phyloP scores from a whole-genome alignment of 345 rosid species.

The Litchi chinensis region DNA sequence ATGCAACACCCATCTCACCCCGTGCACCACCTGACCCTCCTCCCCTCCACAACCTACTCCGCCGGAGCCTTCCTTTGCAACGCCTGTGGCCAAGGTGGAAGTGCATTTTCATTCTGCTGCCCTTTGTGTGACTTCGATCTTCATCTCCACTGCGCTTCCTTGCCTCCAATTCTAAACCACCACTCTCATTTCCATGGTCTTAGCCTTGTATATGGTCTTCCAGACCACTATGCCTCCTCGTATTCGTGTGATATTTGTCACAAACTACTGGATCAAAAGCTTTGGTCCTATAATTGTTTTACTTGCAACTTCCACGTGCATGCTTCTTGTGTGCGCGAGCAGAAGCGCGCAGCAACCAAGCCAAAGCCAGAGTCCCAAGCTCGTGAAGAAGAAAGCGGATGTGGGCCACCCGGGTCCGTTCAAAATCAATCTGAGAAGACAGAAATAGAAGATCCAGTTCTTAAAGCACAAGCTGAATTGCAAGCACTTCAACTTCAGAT shows the following conservation, averaged over 20 bases:
- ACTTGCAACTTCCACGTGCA: constrained; percentile 35
- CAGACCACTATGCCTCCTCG: constrained; percentile 9
- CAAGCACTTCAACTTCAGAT: constrained; percentile 35
- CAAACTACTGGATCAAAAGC: constrained; percentile 30
- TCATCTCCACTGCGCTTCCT: constrained; percentile 38
- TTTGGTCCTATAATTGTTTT: constrained; percentile 46
- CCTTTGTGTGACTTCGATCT: constrained; percentile 46
- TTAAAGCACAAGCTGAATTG: constrained; percentile 32
- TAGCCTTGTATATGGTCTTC: constrained; percentile 31
- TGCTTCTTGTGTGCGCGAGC: constrained; percentile 35
- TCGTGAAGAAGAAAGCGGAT: constrained; percentile 20
- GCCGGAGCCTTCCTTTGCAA: constrained; percentile 31
- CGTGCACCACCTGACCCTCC: constrained; percentile 32
- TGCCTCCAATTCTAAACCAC: constrained; percentile 31
- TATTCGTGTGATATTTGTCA: constrained; percentile 33
- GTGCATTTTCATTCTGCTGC: constrained; percentile 38
- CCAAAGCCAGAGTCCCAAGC: constrained; percentile 7
- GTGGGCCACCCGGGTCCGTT: constrained; percentile 4
- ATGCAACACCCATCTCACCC: constrained; percentile 39
- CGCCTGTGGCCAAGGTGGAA: constrained; percentile 35
- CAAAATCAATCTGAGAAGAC: constrained; percentile 11
- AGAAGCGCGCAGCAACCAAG: constrained; percentile 6
- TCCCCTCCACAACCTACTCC: constrained; percentile 36
- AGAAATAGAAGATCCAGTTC: constrained; percentile 34
- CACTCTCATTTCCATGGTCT: constrained; percentile 35